Base-by-base conservation (phyloP, 2,329 filamentous ascomycete species). In the Seiridium cupressi region DNA sequence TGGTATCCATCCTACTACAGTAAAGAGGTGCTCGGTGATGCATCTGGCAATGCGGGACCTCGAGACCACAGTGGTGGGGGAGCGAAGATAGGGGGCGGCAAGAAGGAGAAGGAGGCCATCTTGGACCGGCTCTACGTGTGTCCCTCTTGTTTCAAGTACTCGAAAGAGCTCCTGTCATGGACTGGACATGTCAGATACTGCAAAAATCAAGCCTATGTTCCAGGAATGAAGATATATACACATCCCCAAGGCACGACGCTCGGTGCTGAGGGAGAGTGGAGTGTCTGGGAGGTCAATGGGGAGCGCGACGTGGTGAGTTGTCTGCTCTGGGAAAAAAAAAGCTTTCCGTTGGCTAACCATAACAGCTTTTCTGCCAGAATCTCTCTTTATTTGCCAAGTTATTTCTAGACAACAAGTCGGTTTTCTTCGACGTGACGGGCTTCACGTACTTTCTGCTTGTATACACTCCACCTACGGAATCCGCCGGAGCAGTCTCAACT, bases 381-480 rank as follows among this genome's bases (percentile, higher is more conserved):
- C 84, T 99, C 10, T 97, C 92, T 8, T 88, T 99, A 51, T 97
- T 98, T 74, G 93, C 93, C 35, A 99, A 98, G 76, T 86, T 99
- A 49, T 99, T 98, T 75, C 89, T 99, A 65, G 93, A 98, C 75
- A 97, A 96, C 72, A 99, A 99, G 72, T 97, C 92, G 6, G 93
- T 99, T 67, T 98, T 97, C 77, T 99, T 97, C 79, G 95, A 99
- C 71, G 93, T 97, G 51, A 87, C 88, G 4, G 92, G 91, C 56
- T 99, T 99, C 77, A 88, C 96, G 66, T 99, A 97, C 81, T 98
- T 96, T 73, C 84, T 96, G 4, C 87, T 98, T 57, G 90, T 95
- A 49, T 90, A 93, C 70, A 90, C 87, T 7, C 79, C 84, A n/a
- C 66, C 81, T 81, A 7, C 40, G 42, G 58, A 6, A 56, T 57